phyloP scores from a whole-genome alignment of 768 basidiomycete species.

The Rhodotorula sphaerocarpa region DNA sequence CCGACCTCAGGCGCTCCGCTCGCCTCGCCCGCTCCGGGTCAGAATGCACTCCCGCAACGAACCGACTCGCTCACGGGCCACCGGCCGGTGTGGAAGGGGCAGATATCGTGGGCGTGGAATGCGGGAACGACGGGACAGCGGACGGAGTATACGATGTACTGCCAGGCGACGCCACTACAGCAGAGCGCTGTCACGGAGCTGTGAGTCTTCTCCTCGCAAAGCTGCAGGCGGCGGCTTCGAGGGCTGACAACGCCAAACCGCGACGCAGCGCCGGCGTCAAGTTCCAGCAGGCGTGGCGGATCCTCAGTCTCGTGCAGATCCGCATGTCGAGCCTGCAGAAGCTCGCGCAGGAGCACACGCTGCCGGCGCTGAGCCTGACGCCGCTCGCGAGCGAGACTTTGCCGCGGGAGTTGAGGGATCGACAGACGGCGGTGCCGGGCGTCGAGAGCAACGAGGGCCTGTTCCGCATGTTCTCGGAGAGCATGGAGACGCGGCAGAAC shows the following conservation, averaged over 20 bases:
- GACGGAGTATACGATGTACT: slow-evolving; percentile 27
- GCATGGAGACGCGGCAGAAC: slow-evolving; percentile 19
- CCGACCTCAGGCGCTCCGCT: no score
- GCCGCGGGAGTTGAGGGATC: slow-evolving; percentile 19
- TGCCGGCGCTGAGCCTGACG: slow-evolving; percentile 23
- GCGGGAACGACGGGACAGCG: background rate
- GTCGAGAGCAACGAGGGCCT: slow-evolving; percentile 27
- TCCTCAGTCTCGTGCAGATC: slow-evolving; percentile 19
- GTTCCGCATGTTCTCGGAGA: slow-evolving; percentile 25
- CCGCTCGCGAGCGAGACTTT: slow-evolving; percentile 16
- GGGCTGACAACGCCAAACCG: background rate
- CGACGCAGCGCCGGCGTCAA: slow-evolving; percentile 15
- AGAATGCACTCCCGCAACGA: background rate
- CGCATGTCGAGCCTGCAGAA: slow-evolving; percentile 23
- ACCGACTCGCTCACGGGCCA: slow-evolving; percentile 2
- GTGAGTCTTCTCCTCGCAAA: background rate
- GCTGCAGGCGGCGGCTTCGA: background rate
- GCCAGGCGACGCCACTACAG: slow-evolving; percentile 26
- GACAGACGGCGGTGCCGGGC: slow-evolving; percentile 5
- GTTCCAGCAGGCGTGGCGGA: slow-evolving; percentile 16
- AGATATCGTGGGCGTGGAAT: slow-evolving; percentile 24
- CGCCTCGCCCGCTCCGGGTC: background rate
- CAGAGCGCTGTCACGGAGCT: slow-evolving; percentile 18
- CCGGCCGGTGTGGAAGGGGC: slow-evolving; percentile 20
- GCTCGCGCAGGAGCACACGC: slow-evolving; percentile 24